phyloP scores from a whole-genome alignment of 352 stramenopile genomes.

The Peronospora belbahrii region DNA sequence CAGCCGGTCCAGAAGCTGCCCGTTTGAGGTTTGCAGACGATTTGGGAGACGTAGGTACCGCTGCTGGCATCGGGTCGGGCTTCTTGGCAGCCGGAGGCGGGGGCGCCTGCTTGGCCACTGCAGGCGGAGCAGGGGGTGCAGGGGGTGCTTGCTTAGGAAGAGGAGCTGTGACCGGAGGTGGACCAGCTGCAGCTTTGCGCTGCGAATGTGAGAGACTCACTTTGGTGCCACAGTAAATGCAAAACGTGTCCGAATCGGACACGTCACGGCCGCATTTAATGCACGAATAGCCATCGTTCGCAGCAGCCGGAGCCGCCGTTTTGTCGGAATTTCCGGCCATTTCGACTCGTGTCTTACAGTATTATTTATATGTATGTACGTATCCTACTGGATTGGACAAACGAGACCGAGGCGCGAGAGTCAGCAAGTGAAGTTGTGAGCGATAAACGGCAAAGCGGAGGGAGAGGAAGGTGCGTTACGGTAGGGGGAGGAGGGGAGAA shows the following conservation, averaged over 20 bases:
- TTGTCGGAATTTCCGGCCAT: constrained; percentile 73
- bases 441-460: neutral
- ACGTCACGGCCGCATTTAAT: constrained; percentile 75
- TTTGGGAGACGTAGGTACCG: neutral
- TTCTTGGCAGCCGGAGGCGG: neutral
- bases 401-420: constrained; percentile 29
- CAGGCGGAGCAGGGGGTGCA: no score
- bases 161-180: no score
- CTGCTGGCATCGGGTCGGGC: constrained; percentile 3
- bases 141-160: neutral
- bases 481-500: neutral
- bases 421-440: constrained; percentile 48
- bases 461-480: neutral
- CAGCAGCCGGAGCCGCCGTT: constrained; percentile 27
- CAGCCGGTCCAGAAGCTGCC: constrained; percentile 6
- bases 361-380: no score
- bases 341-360: constrained; percentile 8
- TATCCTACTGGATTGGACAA: constrained; percentile 8
- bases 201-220: constrained; percentile 58
- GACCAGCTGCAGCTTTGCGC: constrained; percentile 26
- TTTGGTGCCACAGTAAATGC: constrained; percentile 85
- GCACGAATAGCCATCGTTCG: constrained; percentile 38
- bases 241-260: constrained; percentile 69
- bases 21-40: constrained; percentile 6
- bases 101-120: constrained; percentile 2